These are phyloP conservation scores for Podospora pseudoanserina DNA, from an alignment of 495 filamentous ascomycete genomes.

Conservation along the genomic window DNA sequence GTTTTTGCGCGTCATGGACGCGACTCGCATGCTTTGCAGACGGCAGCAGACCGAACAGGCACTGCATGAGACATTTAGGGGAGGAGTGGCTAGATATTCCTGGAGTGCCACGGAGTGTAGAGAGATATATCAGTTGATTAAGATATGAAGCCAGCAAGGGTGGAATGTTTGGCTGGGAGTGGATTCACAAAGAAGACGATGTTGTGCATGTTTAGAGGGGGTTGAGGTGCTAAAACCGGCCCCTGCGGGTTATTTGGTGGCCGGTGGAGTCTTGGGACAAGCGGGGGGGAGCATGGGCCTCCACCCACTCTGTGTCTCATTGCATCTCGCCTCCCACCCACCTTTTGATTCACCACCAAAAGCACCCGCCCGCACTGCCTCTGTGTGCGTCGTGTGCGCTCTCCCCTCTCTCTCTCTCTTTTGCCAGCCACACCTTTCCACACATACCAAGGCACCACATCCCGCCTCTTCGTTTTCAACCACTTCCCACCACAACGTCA, in stretches of 20 bases:
- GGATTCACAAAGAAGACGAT: background rate
- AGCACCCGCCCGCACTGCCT: constrained; percentile 1
- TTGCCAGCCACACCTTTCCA: constrained; percentile 33
- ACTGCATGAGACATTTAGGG: background rate
- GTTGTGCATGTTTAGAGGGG: constrained; percentile 1
- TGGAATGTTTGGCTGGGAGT: background rate
- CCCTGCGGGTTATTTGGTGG: background rate
- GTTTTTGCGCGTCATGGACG: constrained; percentile 19
- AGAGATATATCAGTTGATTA: too few species aligned
- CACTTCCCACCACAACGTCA: constrained; percentile 11
- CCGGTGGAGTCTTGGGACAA: background rate
- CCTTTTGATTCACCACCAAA: background rate
- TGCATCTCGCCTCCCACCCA: background rate
- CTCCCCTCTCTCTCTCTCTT: constrained; percentile 13
- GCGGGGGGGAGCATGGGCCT: constrained; percentile 2
- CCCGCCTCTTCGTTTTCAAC: constrained; percentile 31
- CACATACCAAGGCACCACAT: background rate
- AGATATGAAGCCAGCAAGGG: too few species aligned
- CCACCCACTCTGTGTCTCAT: background rate
- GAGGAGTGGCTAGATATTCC: too few species aligned
- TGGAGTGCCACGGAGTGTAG: too few species aligned
- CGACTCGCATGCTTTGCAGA: background rate
- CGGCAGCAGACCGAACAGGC: background rate
- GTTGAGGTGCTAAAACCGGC: constrained; percentile 9
- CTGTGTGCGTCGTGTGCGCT: background rate